Evolutionary conservation across 805 yeast genomes (phyloP).

Genomic region (Ascoidea asiatica): DNA sequence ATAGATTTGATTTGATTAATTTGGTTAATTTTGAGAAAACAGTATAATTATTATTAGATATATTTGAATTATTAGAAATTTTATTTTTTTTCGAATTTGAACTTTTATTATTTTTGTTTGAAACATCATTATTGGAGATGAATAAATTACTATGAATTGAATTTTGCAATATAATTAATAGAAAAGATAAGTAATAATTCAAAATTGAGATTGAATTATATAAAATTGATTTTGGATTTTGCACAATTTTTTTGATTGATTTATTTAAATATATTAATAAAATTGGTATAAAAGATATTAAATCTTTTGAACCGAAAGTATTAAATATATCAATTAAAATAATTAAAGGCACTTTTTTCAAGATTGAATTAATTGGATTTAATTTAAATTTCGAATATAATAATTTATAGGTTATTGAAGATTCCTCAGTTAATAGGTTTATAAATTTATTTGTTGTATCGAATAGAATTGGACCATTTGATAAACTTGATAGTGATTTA

Average conservation of each 20-base stretch:
- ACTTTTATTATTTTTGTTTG: too few relatives aligned
- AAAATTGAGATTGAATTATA: conserved; percentile 1
- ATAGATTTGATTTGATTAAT: conserved; percentile 5
- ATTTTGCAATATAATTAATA: conserved; percentile 6
- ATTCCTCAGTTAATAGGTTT: conserved; percentile 14
- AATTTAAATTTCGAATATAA: conserved; percentile 1
- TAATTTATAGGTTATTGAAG: conserved; percentile 1
- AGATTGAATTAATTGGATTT: conserved; percentile 1
- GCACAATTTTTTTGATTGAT: conserved; percentile 5
- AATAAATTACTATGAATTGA: conserved; percentile 1
- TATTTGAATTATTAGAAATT: too few relatives aligned
- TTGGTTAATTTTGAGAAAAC: conserved; percentile 5
- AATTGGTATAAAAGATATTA: conserved; percentile 13
- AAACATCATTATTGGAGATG: too few relatives aligned
- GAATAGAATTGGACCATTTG: conserved; percentile 8
- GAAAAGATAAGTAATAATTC: conserved; percentile 3
- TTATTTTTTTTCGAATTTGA: too few relatives aligned
- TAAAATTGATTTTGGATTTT: conserved; percentile 3
- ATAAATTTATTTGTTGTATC: conserved; percentile 18
- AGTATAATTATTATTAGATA: conserved; percentile 3
- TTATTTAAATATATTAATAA: conserved; percentile 4
- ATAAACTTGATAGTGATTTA: conserved; percentile 5
- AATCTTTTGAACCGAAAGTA: conserved; percentile 8
- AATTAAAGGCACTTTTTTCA: conserved; percentile 1
- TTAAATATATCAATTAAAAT: conserved; percentile 6